Evolutionary conservation across 495 filamentous ascomycete species (phyloP).

Genomic region (Margaritispora aquatica): DNA sequence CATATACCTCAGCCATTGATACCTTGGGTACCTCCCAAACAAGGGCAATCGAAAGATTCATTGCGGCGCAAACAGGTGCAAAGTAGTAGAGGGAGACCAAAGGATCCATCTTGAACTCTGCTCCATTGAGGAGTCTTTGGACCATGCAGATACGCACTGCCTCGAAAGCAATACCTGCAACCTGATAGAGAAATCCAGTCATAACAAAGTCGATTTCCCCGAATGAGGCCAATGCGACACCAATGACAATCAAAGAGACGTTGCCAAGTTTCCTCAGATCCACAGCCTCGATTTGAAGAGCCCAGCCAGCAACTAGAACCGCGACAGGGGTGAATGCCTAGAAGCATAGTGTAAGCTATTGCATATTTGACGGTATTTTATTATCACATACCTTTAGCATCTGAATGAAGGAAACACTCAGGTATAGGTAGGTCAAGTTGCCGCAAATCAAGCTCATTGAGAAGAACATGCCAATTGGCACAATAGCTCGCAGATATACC

Average conservation of each 20-base stretch:
- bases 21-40: conserved; percentile 71
- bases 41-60: conserved; percentile 77
- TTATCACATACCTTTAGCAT: conserved; percentile 68
- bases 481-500: conserved; percentile 84
- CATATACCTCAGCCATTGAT: conserved; percentile 64
- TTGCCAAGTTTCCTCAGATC: conserved; percentile 78
- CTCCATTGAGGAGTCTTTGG: conserved; percentile 76
- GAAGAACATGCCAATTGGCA: conserved; percentile 91
- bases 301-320: conserved; percentile 80
- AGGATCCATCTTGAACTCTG: conserved; percentile 97
- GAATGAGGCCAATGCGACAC: conserved; percentile 83
- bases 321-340: conserved; percentile 81
- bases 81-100: conserved; percentile 96
- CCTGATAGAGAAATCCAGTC: conserved; percentile 81
- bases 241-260: conserved; percentile 81
- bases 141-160: conserved; percentile 90
- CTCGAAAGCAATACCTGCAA: conserved; percentile 80
- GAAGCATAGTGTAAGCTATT: conserved; percentile 23
- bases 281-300: conserved; percentile 66
- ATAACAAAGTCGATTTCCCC: conserved; percentile 90
- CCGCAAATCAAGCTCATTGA: conserved; percentile 90
- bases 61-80: conserved; percentile 82
- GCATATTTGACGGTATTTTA: conserved; percentile 18
- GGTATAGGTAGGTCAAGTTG: conserved; percentile 87
- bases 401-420: conserved; percentile 93